Evolutionary conservation across 441 rosid genomes (phyloP).

Genomic region (Erysimum cheiri): DNA sequence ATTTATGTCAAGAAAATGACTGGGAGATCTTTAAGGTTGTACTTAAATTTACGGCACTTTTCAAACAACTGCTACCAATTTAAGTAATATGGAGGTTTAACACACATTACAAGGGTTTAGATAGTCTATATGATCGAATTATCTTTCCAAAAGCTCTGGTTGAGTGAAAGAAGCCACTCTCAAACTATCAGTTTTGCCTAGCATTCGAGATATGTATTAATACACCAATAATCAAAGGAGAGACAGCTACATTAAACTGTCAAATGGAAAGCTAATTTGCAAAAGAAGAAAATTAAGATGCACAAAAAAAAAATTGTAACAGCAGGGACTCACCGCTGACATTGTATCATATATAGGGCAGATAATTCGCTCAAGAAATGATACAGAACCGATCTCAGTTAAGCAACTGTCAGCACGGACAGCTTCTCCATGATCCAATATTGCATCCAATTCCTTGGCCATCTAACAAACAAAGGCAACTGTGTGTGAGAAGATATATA

Average conservation of each 20-base stretch:
- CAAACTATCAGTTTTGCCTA: slow-evolving; percentile 11
- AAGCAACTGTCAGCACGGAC: slow-evolving; percentile 67
- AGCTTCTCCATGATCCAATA: slow-evolving; percentile 92
- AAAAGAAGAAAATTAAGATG: slow-evolving; percentile 13
- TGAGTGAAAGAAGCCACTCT: slow-evolving; percentile 18
- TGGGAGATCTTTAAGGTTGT: slow-evolving; percentile 10
- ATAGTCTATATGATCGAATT: slow-evolving; percentile 3
- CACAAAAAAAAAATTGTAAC: slow-evolving; percentile 13
- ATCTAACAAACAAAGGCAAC: slow-evolving; percentile 60
- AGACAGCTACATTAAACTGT: slow-evolving; percentile 10
- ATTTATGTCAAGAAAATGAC: slow-evolving; percentile 25
- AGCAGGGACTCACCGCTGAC: slow-evolving; percentile 59
- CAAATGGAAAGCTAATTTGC: slow-evolving; percentile 30
- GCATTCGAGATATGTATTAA: slow-evolving; percentile 2
- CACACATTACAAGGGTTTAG: slow-evolving; percentile 11
- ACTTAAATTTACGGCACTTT: slow-evolving; percentile 21
- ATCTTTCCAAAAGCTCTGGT: slow-evolving; percentile 28
- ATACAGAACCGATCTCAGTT: slow-evolving; percentile 67
- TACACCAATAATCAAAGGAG: slow-evolving; percentile 9
- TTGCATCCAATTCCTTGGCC: slow-evolving; percentile 98
- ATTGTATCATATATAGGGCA: slow-evolving; percentile 73
- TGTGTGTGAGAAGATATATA: slow-evolving; percentile 22
- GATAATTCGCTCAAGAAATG: slow-evolving; percentile 85
- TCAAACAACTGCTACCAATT: slow-evolving; percentile 4
- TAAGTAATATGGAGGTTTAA: slow-evolving; percentile 13